These are phyloP conservation scores for Coccomyxa subellipsoidea DNA, from an alignment of 163 green algal genomes.

Conservation along the genomic window DNA sequence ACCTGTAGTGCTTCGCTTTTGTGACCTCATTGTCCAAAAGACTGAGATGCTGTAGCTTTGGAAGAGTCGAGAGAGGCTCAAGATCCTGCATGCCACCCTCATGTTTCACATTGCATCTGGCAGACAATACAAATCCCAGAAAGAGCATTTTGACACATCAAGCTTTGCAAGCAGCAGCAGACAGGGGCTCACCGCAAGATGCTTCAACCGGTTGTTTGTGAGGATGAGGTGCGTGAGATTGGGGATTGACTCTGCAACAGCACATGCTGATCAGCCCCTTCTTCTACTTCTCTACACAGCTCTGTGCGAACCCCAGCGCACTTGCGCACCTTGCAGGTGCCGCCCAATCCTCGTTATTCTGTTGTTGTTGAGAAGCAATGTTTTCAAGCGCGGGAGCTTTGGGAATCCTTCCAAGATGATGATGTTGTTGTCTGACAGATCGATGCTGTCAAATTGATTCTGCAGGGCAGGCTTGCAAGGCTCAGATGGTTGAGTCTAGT, in stretches of 20 bases:
- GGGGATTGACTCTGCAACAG: constrained; percentile 51
- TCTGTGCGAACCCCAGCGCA: too few relatives aligned
- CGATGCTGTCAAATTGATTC: constrained; percentile 98
- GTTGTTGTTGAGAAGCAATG: constrained; percentile 94
- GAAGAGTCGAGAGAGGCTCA: constrained; percentile 72
- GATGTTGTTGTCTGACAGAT: constrained; percentile 96
- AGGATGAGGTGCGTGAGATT: constrained; percentile 83
- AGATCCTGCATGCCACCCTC: constrained; percentile 81
- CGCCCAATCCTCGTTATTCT: constrained; percentile 76
- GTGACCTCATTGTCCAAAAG: constrained; percentile 90
- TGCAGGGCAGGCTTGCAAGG: constrained; percentile 40
- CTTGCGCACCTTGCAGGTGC: constrained; percentile 58
- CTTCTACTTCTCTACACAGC: too few relatives aligned
- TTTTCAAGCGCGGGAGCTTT: constrained; percentile 76
- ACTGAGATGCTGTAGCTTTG: constrained; percentile 71
- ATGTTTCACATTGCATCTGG: too few relatives aligned
- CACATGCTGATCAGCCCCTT: too few relatives aligned
- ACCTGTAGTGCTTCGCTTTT: constrained; percentile 82
- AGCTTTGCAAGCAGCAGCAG: too few relatives aligned
- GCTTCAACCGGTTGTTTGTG: constrained; percentile 88
- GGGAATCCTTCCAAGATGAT: constrained; percentile 94
- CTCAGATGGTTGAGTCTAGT: not conserved
- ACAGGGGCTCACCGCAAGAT: constrained; percentile 66
- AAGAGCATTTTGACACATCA: too few relatives aligned
- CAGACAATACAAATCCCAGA: too few relatives aligned